These are phyloP conservation scores for Penicilliopsis zonata DNA, from an alignment of 495 filamentous ascomycete species.

Conservation along the genomic window DNA sequence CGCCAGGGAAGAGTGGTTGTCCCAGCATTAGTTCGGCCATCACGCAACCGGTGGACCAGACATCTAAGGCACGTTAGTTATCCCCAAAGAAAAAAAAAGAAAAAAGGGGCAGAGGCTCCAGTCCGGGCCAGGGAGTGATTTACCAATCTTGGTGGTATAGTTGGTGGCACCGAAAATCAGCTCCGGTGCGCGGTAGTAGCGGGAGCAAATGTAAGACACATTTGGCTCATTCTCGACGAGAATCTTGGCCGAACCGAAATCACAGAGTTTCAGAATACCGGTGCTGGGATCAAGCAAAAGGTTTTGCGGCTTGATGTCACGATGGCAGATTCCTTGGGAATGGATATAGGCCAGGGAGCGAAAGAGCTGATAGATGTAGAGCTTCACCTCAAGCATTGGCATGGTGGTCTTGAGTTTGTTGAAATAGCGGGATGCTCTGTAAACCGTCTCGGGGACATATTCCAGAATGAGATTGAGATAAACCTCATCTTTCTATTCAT, in stretches of 20 bases:
- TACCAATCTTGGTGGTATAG: conserved; percentile 99
- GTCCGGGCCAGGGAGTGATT: conserved; percentile 14
- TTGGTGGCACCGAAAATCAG: conserved; percentile 98
- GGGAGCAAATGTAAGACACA: conserved; percentile 98
- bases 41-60: conserved; percentile 98
- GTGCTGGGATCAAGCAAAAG: conserved; percentile 82
- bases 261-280: conserved; percentile 92
- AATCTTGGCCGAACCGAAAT: conserved; percentile 98
- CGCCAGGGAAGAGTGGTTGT: conserved; percentile 96
- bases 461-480: conserved; percentile 98
- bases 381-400: conserved; percentile 96
- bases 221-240: conserved; percentile 98
- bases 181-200: conserved; percentile 96
- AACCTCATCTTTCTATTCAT: conserved; percentile 89
- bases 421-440: conserved; percentile 96
- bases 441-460: conserved; percentile 97
- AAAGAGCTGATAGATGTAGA: conserved; percentile 99
- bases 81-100: conserved; percentile 4
- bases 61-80: conserved; percentile 52
- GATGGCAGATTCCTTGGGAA: conserved; percentile 97
- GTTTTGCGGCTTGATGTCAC: conserved; percentile 99
- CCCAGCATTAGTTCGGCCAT: conserved; percentile 99
- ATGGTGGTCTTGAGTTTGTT: conserved; percentile 99
- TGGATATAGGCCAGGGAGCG: conserved; percentile 97
- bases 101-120: too few species aligned